Percentiles rank a stretch among this genome's conserved stretches.
Conservation (phyloP, 768 basidiomycete species). For the Boletus edulis region DNA sequence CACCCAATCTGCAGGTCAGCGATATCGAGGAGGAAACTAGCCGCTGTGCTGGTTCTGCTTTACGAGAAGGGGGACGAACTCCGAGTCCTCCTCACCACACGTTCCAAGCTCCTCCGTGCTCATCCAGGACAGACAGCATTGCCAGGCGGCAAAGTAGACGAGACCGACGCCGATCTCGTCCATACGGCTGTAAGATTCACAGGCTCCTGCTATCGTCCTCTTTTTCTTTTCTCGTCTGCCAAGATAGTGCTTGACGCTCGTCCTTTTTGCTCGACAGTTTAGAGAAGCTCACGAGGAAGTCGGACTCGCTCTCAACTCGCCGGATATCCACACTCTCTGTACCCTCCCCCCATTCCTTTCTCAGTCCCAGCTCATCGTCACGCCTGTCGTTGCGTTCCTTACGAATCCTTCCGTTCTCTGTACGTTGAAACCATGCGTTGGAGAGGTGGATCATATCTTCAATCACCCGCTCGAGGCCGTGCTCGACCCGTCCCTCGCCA, state of each 20-base stretch:
- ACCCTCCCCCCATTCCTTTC: conserved; percentile 68
- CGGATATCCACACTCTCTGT: conserved; percentile 58
- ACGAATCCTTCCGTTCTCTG: conserved; percentile 50
- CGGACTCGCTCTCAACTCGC: conserved; percentile 54
- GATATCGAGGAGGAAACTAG: conserved; percentile 46
- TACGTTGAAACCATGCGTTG: conserved; percentile 50
- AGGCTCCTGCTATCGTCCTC: neutral
- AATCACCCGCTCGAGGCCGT: conserved; percentile 73
- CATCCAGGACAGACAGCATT: conserved; percentile 83
- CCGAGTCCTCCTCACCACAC: conserved; percentile 81
- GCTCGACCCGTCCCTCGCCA: conserved; percentile 53
- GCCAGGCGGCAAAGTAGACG: conserved; percentile 79
- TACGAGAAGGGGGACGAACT: conserved; percentile 68
- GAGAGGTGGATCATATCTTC: conserved; percentile 80
- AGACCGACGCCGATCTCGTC: conserved; percentile 56
- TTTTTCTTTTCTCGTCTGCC: neutral
- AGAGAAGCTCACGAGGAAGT: conserved; percentile 90
- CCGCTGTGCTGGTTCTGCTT: conserved; percentile 76
- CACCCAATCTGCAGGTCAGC: conserved; percentile 25
- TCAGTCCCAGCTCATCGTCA: conserved; percentile 66
- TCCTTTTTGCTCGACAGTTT: conserved; percentile 40
- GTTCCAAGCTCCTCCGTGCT: conserved; percentile 70
- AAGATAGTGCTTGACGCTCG: neutral
- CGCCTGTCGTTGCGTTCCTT: conserved; percentile 74
- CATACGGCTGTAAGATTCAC: conserved; percentile 67